Evolutionary conservation across 495 filamentous ascomycete species (phyloP).

Genomic region (Parathielavia appendiculata): DNA sequence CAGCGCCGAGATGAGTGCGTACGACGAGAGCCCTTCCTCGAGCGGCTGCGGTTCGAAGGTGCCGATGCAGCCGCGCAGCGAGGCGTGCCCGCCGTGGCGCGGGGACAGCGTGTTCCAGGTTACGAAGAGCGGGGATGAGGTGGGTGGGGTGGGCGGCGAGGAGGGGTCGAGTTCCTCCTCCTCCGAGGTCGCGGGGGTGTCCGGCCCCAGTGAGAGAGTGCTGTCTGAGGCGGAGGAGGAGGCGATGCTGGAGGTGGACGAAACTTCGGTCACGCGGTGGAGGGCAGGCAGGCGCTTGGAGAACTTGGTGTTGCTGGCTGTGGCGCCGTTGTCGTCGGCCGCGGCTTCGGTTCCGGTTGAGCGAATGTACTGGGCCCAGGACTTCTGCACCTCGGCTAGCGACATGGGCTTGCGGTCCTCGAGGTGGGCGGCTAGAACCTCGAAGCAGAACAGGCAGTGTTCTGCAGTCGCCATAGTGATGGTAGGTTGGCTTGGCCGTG

Average conservation of each 20-base stretch:
- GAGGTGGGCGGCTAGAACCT: slow-evolving; percentile 59
- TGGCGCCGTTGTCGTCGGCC: background rate
- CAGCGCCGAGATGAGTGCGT: slow-evolving; percentile 85
- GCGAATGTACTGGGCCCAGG: slow-evolving; percentile 56
- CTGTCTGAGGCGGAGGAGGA: slow-evolving; percentile 24
- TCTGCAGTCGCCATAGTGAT: slow-evolving; percentile 68
- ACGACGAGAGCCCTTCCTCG: slow-evolving; percentile 63
- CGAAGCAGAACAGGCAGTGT: slow-evolving; percentile 91
- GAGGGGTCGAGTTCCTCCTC: slow-evolving; percentile 17
- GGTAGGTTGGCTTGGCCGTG: slow-evolving; percentile 8
- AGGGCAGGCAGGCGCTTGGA: slow-evolving; percentile 40
- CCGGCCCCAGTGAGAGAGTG: slow-evolving; percentile 20
- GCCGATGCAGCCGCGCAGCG: slow-evolving; percentile 90
- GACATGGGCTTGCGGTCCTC: slow-evolving; percentile 41
- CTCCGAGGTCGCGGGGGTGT: slow-evolving; percentile 37
- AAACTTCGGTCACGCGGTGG: slow-evolving; percentile 31
- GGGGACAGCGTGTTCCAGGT: slow-evolving; percentile 80
- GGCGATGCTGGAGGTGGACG: slow-evolving; percentile 23
- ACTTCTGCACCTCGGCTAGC: slow-evolving; percentile 62
- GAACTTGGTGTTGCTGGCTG: slow-evolving; percentile 23
- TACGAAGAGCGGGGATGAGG: slow-evolving; percentile 72
- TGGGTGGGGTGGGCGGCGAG: slow-evolving; percentile 21
- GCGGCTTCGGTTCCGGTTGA: slow-evolving; percentile 20
- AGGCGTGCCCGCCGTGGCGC: slow-evolving; percentile 48
- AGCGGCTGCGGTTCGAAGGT: slow-evolving; percentile 83